A percentile compares a stretch with the other conserved stretches of the same genome.
These are phyloP conservation scores for Nicotiana undulata DNA, from an alignment of 257 asterid genomes.

Conservation along the genomic window DNA sequence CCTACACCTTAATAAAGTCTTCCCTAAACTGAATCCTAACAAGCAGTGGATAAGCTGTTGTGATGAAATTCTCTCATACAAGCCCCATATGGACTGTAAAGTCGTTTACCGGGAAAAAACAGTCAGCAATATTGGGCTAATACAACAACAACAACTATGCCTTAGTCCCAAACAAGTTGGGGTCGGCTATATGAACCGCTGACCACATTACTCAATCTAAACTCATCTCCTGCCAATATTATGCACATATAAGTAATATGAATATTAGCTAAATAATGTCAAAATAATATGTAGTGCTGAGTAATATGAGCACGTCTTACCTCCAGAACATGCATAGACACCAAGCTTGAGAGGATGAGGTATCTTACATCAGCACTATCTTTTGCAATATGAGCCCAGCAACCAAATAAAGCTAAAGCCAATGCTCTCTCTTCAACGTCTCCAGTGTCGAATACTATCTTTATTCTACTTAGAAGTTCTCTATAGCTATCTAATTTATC, in stretches of 20 bases:
- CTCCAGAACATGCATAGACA: conserved; percentile 42
- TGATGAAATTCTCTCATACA: not conserved
- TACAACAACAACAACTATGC: not conserved
- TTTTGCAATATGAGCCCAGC: conserved; percentile 61
- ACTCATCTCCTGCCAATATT: too few species aligned
- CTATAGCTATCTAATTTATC: conserved; percentile 43
- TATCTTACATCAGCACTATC: conserved; percentile 57
- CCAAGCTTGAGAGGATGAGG: conserved; percentile 59
- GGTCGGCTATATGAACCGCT: too few species aligned
- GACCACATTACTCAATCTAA: too few species aligned
- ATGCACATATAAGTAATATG: too few species aligned
- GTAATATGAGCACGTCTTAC: conserved; percentile 20
- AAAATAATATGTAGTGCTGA: not conserved
- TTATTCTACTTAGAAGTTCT: conserved; percentile 70
- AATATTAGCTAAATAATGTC: not conserved
- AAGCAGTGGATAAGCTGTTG: not conserved
- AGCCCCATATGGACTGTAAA: not conserved
- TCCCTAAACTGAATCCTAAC: not conserved
- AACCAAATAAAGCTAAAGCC: conserved; percentile 66
- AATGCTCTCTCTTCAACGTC: conserved; percentile 56
- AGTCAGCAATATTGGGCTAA: not conserved
- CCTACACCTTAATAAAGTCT: not conserved
- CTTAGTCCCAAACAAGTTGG: not conserved
- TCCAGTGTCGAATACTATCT: conserved; percentile 71
- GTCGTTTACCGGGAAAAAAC: not conserved